Conservation (phyloP, 83 land plant species). For the Thuja plicata region DNA sequence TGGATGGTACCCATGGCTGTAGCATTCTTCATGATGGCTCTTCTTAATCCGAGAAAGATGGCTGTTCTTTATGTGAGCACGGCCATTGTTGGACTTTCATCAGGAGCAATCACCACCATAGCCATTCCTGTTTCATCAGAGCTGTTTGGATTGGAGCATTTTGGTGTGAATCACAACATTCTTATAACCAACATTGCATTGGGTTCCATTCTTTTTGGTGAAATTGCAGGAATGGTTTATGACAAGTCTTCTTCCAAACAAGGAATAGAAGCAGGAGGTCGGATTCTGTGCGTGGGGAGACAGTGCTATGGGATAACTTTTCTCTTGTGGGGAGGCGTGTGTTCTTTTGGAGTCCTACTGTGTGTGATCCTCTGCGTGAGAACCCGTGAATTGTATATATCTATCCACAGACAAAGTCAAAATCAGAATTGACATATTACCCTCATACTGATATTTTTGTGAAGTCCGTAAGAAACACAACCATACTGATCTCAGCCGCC, state of each 20-base stretch:
- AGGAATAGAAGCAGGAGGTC: neutral
- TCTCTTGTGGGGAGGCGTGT: conserved; percentile 40
- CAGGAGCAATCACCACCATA: conserved; percentile 55
- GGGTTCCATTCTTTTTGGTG: conserved; percentile 55
- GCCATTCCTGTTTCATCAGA: conserved; percentile 60
- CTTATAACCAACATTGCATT: conserved; percentile 62
- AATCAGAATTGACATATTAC: neutral
- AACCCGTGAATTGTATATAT: conserved; percentile 19
- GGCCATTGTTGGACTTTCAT: conserved; percentile 45
- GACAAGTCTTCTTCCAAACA: conserved; percentile 22
- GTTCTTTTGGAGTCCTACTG: conserved; percentile 26
- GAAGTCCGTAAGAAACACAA: too few relatives aligned
- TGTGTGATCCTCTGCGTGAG: conserved; percentile 33
- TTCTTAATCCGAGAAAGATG: conserved; percentile 2
- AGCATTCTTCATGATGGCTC: conserved; percentile 43
- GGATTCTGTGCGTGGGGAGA: conserved; percentile 40
- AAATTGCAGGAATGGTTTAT: conserved; percentile 45
- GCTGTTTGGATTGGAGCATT: conserved; percentile 52
- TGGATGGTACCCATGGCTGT: conserved; percentile 42
- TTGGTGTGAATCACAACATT: conserved; percentile 63
- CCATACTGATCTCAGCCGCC: too few relatives aligned
- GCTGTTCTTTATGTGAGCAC: conserved; percentile 27
- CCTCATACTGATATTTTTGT: too few relatives aligned
- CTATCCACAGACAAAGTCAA: neutral
- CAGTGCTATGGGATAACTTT: conserved; percentile 46